phyloP scores from a whole-genome alignment of 2,329 filamentous ascomycete species.

The Rugonectria rugulosa region DNA sequence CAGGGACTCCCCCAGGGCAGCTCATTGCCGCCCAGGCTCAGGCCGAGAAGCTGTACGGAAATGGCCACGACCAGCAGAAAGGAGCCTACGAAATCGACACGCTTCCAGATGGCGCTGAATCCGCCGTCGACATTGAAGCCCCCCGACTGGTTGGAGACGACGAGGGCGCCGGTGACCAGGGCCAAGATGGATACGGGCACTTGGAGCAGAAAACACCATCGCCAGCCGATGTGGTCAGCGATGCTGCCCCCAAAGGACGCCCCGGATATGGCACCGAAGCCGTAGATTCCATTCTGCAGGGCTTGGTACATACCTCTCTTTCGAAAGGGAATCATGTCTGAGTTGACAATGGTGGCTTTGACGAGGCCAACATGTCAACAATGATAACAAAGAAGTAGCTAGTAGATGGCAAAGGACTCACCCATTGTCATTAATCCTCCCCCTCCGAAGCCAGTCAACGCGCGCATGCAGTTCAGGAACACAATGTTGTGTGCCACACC shows the following conservation, averaged over 20 bases:
- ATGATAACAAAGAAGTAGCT: neutral
- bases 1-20: slow-evolving; percentile 59
- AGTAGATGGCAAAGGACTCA: slow-evolving; percentile 40
- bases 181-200: slow-evolving; percentile 66
- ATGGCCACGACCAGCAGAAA: slow-evolving; percentile 65
- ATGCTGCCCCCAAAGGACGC: slow-evolving; percentile 71
- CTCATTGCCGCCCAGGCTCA: slow-evolving; percentile 65
- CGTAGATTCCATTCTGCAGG: slow-evolving; percentile 66
- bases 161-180: slow-evolving; percentile 59
- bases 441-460: slow-evolving; percentile 73
- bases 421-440: slow-evolving; percentile 76
- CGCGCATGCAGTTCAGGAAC: slow-evolving; percentile 69
- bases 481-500: slow-evolving; percentile 65
- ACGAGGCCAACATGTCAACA: neutral
- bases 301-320: slow-evolving; percentile 67
- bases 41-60: slow-evolving; percentile 62
- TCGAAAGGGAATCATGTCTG: slow-evolving; percentile 67
- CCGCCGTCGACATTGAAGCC: slow-evolving; percentile 40
- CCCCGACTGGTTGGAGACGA: slow-evolving; percentile 55
- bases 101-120: slow-evolving; percentile 55
- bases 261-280: slow-evolving; percentile 68
- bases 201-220: slow-evolving; percentile 71
- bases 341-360: slow-evolving; percentile 63
- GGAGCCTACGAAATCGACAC: slow-evolving; percentile 66
- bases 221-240: slow-evolving; percentile 71